Evolutionary conservation across 345 rosid species (phyloP), one percentile per base, ranked within the genome.

Genomic region (Sapria himalayana): DNA sequence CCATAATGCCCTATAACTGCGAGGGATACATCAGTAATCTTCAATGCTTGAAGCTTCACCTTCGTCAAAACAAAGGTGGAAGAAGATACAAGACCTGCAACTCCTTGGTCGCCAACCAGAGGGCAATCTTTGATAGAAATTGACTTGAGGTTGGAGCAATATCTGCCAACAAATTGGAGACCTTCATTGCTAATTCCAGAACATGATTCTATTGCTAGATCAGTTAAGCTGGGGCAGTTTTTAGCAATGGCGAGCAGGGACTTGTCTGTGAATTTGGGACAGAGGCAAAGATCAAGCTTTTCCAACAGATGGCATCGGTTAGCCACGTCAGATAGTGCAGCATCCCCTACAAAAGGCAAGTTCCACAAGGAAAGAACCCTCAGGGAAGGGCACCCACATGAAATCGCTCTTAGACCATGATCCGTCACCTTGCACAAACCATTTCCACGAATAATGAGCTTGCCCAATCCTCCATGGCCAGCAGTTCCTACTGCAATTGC

Each of bases 1-100:
- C 98, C 95, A 57, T 89, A 89, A 63, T 71, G 82, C 36, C 98
- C 95, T 9, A 89, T 48, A 8, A 79, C 76, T 37, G 95, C 98
- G 10, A 89, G 68, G 45, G 98, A 74, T 41, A 69, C 55, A 64
- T 89, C 95, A 10, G 84, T 72, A 16, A 89, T 48, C 48, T 71
- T 77, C 69, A 89, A 29, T 33, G 66, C 41, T 56, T 82, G 86
- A 25, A 89, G 84, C 77, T 73, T 77, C 37, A 89, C 58, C 57
- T 79, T 89, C 8, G 37, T 32, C 43, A 82, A 42, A 44, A 62
- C 60, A 60, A 14, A 46, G 0, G 76, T 39, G 19, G 78, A 25
- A 13, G 78, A 58, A 21, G 81, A 71, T 22, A 89, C 23, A 19
- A 89, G 49, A 7, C 69, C 43, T 0, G 77, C 61, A 46, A 89